These are phyloP conservation scores for Chimonanthus praecox DNA, from an alignment of 164 flowering plant species.

Conservation along the genomic window DNA sequence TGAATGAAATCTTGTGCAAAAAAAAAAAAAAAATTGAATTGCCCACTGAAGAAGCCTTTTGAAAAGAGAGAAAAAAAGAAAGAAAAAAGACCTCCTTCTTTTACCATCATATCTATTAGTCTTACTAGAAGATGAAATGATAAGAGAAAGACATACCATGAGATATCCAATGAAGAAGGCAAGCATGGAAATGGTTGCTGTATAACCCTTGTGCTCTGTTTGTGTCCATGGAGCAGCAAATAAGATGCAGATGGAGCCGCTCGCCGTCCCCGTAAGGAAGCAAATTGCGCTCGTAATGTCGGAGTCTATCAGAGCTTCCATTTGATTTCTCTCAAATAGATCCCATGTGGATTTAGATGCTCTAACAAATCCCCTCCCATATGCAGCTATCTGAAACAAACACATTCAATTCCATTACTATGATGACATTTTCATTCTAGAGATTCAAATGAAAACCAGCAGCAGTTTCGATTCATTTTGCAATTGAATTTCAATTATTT, in stretches of 20 bases:
- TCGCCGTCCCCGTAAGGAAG: slow-evolving; percentile 82
- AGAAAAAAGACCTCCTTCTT: no score
- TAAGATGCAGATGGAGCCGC: slow-evolving; percentile 77
- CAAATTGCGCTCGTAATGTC: slow-evolving; percentile 85
- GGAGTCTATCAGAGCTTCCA: slow-evolving; percentile 65
- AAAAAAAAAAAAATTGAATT: no score
- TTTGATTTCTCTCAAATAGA: slow-evolving; percentile 47
- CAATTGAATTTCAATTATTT: no score
- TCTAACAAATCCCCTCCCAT: slow-evolving; percentile 72
- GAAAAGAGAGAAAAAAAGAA: no score
- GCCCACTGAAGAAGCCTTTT: no score
- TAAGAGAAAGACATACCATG: slow-evolving; percentile 42
- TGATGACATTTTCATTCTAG: no score
- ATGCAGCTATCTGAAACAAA: slow-evolving; percentile 59
- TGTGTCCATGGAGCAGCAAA: slow-evolving; percentile 71
- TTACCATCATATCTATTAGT: no score
- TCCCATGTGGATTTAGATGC: slow-evolving; percentile 90
- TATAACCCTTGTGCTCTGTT: slow-evolving; percentile 43
- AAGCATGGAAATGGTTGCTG: slow-evolving; percentile 65
- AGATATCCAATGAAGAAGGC: slow-evolving; percentile 86
- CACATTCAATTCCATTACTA: no score
- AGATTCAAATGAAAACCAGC: no score
- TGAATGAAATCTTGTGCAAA: no score
- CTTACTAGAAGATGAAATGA: neutral
- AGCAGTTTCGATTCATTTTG: no score